A percentile compares a stretch with the other conserved stretches of the same genome.
Evolutionary conservation across 148 eudicot genomes (phyloP).

Genomic region (Vaccinium myrtillus): DNA sequence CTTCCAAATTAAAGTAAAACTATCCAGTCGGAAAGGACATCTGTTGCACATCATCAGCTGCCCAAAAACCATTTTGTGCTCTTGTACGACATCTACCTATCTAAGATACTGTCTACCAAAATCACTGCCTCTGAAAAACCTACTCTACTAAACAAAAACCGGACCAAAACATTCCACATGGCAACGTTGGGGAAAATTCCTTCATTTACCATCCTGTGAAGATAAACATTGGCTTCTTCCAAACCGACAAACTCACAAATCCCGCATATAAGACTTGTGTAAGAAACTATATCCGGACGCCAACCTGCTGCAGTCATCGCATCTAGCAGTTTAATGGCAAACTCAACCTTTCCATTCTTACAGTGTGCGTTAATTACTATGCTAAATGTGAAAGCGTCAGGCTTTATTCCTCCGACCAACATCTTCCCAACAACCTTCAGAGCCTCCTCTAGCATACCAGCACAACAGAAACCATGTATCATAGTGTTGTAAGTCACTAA

Average conservation of each 20-base stretch:
- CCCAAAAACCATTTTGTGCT: background rate
- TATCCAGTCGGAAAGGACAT: background rate
- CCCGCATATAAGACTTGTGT: slow-evolving; percentile 56
- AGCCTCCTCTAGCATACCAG: slow-evolving; percentile 44
- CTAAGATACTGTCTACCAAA: slow-evolving; percentile 25
- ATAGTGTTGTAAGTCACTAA: slow-evolving; percentile 63
- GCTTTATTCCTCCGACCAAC: slow-evolving; percentile 48
- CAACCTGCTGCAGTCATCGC: slow-evolving; percentile 37
- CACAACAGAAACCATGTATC: slow-evolving; percentile 50
- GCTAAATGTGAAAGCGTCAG: slow-evolving; percentile 65
- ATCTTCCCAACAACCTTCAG: slow-evolving; percentile 55
- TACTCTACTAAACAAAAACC: slow-evolving; percentile 41
- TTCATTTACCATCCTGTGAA: slow-evolving; percentile 56
- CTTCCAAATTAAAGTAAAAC: background rate
- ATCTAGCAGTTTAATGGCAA: slow-evolving; percentile 46
- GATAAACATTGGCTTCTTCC: slow-evolving; percentile 41
- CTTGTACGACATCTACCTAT: background rate
- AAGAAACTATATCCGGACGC: slow-evolving; percentile 45
- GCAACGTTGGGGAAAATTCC: slow-evolving; percentile 50
- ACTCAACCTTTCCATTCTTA: slow-evolving; percentile 44
- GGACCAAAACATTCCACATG: slow-evolving; percentile 56
- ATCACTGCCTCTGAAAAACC: slow-evolving; percentile 24
- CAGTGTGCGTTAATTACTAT: slow-evolving; percentile 49
- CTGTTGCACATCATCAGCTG: too few species aligned
- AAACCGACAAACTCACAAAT: slow-evolving; percentile 37